A percentile compares a stretch with the other conserved stretches of the same genome.
Conservation (phyloP, 176 grass and related monocot genomes). For the Dactylis glomerata region DNA sequence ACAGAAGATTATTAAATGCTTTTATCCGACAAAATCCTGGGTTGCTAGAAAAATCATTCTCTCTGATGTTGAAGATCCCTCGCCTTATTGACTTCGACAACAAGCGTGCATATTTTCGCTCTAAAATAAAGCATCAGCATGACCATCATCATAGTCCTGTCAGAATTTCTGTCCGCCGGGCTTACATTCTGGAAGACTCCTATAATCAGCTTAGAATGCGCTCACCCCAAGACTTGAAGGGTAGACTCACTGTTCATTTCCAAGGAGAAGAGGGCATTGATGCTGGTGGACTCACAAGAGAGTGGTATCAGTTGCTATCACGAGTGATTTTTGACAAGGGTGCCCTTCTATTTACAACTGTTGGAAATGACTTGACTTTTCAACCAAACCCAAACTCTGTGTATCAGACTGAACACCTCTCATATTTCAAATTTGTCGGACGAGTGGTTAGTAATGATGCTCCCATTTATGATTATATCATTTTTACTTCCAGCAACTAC, state of each 20-base stretch:
- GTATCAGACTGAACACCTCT: constrained; percentile 98
- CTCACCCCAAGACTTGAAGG: constrained; percentile 88
- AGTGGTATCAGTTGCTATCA: constrained; percentile 95
- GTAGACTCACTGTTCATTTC: constrained; percentile 93
- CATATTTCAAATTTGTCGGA: constrained; percentile 99
- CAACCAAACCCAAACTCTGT: constrained; percentile 99
- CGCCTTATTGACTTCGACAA: constrained; percentile 98
- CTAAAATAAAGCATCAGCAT: constrained; percentile 98
- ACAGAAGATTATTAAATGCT: constrained; percentile 87
- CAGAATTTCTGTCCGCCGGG: constrained; percentile 94
- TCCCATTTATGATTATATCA: not conserved
- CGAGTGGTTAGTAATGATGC: constrained; percentile 72
- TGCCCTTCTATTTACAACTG: constrained; percentile 92
- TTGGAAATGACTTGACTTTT: constrained; percentile 97
- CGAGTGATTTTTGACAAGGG: constrained; percentile 96
- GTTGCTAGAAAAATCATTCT: constrained; percentile 97
- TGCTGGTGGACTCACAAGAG: constrained; percentile 95
- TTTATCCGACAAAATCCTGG: constrained; percentile 95
- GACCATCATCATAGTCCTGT: constrained; percentile 97
- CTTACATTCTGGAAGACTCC: constrained; percentile 97
- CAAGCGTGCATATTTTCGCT: constrained; percentile 91
- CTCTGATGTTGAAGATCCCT: constrained; percentile 89
- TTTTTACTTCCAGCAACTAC: constrained; percentile 12
- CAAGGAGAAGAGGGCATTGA: constrained; percentile 99
- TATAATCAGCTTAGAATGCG: constrained; percentile 99